Evolutionary conservation across 1,284 basidiomycete genomes (phyloP), one percentile per base, ranked within the genome.

Genomic region (Pulveroboletus ridleyi): DNA sequence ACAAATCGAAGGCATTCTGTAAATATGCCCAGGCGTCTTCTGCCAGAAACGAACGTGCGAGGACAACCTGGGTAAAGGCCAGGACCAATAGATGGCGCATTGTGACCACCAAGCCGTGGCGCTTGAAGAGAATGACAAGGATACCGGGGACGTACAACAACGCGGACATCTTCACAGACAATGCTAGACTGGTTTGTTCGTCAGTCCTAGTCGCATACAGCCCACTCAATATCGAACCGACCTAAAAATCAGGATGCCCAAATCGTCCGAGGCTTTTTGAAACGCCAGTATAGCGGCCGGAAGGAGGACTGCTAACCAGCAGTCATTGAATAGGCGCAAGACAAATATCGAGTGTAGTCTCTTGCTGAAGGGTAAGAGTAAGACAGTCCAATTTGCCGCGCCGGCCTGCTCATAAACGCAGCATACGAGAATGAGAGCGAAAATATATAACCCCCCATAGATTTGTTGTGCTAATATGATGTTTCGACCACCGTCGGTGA

Each of bases 111-210:
- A 94, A 73, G 25, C 96, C 96, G 57, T 81, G 81, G 50, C 88
- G 85, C 75, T 91, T 91, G 80, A 94, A 90, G 29, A 94, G 79
- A 64, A 97, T 81, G 18, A 96, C 89, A 13, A 96, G 80, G 9
- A 98, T 81, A 7, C 92, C 95, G 3, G 97, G 97, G 2, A 98
- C 79, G 79, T 96, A 98, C n/a, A 99, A 85, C 22, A 99, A 80
- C 47, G 92, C 88, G 55, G 94, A 98, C 98, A 99, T 99, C 80
- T 99, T 99, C 70, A 98, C 85, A 4, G 95, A 96, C 8, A 99
- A 78, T 0, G 95, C 96, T 13, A 88, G 77, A 69, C 96, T 98
- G 44, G 41, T 44, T 54, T 29, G 20, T 59, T 39, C 13, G 58
- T 76, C 49, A 74, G 65, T 39, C 58, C n/a, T 33, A 29, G 46